Evolutionary conservation across 306 rosid species (phyloP).

Genomic region (Pyrus bretschneideri): DNA sequence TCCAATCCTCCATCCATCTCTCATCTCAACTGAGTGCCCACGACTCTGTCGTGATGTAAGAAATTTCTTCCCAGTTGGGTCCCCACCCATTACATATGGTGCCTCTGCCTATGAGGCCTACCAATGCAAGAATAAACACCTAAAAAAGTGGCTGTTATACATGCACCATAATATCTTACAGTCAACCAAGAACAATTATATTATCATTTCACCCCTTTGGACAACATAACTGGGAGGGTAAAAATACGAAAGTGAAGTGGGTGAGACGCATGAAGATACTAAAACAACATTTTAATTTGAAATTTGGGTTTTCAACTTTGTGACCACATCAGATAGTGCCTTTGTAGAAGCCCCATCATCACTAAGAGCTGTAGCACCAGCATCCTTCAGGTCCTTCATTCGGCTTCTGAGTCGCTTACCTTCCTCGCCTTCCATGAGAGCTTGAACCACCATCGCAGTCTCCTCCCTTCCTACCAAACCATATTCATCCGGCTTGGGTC

Average conservation of each 20-base stretch:
- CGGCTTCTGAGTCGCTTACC: conserved; percentile 54
- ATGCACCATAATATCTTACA: background rate
- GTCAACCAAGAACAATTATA: conserved; percentile 2
- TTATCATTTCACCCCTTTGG: background rate
- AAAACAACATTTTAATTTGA: background rate
- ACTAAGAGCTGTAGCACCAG: conserved; percentile 24
- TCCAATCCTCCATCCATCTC: background rate
- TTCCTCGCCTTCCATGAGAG: conserved; percentile 65
- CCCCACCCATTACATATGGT: background rate
- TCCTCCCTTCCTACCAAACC: conserved; percentile 53
- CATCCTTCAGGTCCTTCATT: conserved; percentile 53
- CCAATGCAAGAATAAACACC: background rate
- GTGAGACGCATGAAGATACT: background rate
- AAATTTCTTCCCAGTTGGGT: conserved; percentile 18
- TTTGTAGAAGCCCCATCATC: conserved; percentile 45
- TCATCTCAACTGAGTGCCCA: conserved; percentile 8
- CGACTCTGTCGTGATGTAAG: conserved; percentile 18
- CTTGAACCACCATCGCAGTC: conserved; percentile 39
- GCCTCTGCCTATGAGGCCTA: background rate
- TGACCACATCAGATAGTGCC: conserved; percentile 33
- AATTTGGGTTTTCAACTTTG: conserved; percentile 32
- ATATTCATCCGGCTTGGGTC: conserved; percentile 16
- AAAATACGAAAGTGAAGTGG: background rate
- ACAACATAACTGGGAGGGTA: background rate
- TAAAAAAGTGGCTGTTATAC: background rate